A percentile compares a stretch with the other conserved stretches of the same genome.
Evolutionary conservation across 2,329 filamentous ascomycete species (phyloP).

Genomic region (Fusarium lyarnte): DNA sequence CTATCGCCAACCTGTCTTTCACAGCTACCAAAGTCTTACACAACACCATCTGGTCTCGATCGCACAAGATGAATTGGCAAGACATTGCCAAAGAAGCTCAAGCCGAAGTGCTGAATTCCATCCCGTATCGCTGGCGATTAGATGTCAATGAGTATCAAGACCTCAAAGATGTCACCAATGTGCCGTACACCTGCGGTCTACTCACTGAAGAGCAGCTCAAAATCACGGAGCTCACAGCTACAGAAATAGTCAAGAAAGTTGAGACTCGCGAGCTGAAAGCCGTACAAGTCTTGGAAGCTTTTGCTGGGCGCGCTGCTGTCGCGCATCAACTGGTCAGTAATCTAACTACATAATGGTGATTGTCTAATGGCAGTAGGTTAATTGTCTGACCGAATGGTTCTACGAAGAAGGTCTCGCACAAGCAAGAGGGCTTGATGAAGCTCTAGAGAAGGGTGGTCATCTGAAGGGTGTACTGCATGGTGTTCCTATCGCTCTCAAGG

Average conservation of each 20-base stretch:
- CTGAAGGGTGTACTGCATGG: background rate
- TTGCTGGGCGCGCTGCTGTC: background rate
- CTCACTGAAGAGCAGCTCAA: background rate
- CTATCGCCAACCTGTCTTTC: rapidly evolving
- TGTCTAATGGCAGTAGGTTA: background rate
- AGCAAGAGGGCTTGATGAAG: background rate
- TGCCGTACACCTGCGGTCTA: background rate
- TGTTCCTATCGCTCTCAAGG: background rate
- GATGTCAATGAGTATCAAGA: background rate
- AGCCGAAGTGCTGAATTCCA: background rate
- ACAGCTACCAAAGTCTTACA: background rate
- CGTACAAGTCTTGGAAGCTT: background rate
- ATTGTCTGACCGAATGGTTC: background rate
- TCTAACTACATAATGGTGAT: rapidly evolving
- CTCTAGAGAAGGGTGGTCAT: background rate
- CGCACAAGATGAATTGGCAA: background rate
- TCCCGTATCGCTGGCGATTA: background rate
- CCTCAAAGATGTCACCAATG: background rate
- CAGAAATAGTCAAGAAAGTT: background rate
- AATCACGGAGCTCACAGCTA: background rate
- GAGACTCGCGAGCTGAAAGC: background rate
- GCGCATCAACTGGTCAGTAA: background rate
- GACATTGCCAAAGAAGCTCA: background rate
- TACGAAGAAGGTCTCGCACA: background rate
- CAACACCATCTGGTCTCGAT: rapidly evolving